Conservation (phyloP, 805 yeast species). For the Lachancea lanzarotensis region DNA sequence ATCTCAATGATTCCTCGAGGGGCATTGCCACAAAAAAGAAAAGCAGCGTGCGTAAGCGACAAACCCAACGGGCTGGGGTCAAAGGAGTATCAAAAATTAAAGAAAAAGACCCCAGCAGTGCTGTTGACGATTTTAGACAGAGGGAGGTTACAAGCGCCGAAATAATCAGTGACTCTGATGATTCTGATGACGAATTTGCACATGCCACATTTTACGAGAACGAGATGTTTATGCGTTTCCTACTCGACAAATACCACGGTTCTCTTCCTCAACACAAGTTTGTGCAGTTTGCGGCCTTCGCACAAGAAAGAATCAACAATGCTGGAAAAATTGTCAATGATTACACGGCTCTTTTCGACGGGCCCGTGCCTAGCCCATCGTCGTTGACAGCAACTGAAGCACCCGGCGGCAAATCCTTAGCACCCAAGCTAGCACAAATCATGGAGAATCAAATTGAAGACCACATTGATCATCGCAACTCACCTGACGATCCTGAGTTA, state of each 20-base stretch:
- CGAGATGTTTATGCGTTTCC: conserved; percentile 30
- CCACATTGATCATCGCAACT: neutral
- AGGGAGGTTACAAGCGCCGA: conserved; percentile 23
- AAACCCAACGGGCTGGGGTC: neutral
- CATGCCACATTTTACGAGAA: conserved; percentile 30
- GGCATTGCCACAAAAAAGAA: conserved; percentile 1
- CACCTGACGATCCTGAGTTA: neutral
- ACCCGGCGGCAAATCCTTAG: neutral
- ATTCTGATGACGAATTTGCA: conserved; percentile 23
- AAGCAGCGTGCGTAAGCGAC: neutral
- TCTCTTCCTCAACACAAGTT: conserved; percentile 21
- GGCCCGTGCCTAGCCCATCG: conserved; percentile 14
- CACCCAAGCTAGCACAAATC: neutral
- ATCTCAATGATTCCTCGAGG: neutral
- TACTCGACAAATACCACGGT: conserved; percentile 26
- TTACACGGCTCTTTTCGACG: conserved; percentile 27
- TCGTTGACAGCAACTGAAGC: conserved; percentile 2
- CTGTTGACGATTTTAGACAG: neutral
- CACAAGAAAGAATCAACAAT: conserved; percentile 25
- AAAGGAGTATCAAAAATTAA: neutral
- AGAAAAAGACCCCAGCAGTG: neutral
- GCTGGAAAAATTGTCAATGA: conserved; percentile 17
- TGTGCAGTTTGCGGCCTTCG: conserved; percentile 21
- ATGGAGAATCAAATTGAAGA: neutral
- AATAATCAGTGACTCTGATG: conserved; percentile 29